phyloP scores from a whole-genome alignment of 1,139 yeast species.

The Fermentozyma sake region DNA sequence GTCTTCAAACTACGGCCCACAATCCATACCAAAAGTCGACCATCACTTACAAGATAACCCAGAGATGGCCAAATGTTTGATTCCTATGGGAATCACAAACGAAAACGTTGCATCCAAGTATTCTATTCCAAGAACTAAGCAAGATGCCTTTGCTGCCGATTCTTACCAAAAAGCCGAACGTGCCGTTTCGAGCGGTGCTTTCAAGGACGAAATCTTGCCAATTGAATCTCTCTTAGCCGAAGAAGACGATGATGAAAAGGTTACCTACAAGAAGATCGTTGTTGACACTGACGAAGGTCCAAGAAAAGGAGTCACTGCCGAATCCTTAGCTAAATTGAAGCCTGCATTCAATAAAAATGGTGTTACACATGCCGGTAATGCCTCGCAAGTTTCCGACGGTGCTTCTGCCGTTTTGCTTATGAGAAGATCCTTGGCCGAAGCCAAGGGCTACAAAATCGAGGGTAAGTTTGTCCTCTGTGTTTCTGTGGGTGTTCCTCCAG shows the following conservation, averaged over 20 bases:
- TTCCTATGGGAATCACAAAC: slow-evolving; percentile 91
- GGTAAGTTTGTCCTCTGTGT: slow-evolving; percentile 77
- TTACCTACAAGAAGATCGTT: slow-evolving; percentile 33
- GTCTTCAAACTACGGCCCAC: slow-evolving; percentile 80
- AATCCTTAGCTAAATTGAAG: slow-evolving; percentile 63
- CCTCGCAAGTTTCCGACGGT: slow-evolving; percentile 94
- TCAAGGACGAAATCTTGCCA: slow-evolving; percentile 84
- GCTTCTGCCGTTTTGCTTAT: slow-evolving; percentile 86
- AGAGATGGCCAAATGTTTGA: slow-evolving; percentile 59
- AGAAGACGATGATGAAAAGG: slow-evolving; percentile 47
- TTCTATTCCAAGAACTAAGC: slow-evolving; percentile 61
- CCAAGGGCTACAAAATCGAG: slow-evolving; percentile 58
- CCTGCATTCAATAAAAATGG: slow-evolving; percentile 90
- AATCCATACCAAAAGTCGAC: slow-evolving; percentile 62
- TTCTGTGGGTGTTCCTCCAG: slow-evolving; percentile 91
- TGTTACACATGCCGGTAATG: slow-evolving; percentile 89
- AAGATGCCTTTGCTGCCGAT: slow-evolving; percentile 82
- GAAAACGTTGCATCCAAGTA: slow-evolving; percentile 70
- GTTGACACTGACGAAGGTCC: slow-evolving; percentile 89
- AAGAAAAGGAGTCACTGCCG: slow-evolving; percentile 79
- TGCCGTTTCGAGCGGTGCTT: slow-evolving; percentile 68
- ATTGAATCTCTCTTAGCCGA: slow-evolving; percentile 51
- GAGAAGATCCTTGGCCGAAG: slow-evolving; percentile 83
- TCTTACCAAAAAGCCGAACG: slow-evolving; percentile 80
- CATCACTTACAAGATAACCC: slow-evolving; percentile 34